phyloP scores from a whole-genome alignment of 352 stramenopile species.

The Achlya hypogyna region DNA sequence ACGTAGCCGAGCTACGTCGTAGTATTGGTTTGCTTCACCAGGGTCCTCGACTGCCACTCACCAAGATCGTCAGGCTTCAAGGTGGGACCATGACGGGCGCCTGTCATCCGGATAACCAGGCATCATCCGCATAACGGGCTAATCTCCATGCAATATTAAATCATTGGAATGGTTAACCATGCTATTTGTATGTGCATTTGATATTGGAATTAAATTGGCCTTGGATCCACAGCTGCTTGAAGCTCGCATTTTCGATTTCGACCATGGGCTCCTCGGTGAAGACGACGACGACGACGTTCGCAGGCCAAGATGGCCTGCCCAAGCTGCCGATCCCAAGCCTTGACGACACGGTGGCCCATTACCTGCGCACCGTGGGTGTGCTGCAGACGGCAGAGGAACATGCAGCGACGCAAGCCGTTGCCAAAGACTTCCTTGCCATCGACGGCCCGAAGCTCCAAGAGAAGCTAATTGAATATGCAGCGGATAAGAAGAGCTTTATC shows the following conservation, averaged over 20 bases:
- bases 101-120: not conserved
- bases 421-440: constrained; percentile 47
- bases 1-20: no score
- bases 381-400: constrained; percentile 69
- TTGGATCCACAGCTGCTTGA: no score
- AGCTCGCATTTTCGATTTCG: not conserved
- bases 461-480: constrained; percentile 59
- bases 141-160: not conserved
- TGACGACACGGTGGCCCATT: constrained; percentile 66
- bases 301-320: constrained; percentile 56
- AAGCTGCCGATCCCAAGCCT: constrained; percentile 82
- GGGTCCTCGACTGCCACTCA: no score
- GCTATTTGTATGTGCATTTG: not conserved
- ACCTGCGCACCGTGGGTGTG: constrained; percentile 61
- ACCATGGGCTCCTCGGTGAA: not conserved
- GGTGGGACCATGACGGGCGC: not conserved
- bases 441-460: constrained; percentile 68
- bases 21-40: no score
- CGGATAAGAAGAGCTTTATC: constrained; percentile 74
- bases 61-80: not conserved
- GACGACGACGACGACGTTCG: constrained; percentile 36
- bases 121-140: not conserved
- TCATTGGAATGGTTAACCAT: no score
- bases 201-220: not conserved
- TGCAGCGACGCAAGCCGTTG: constrained; percentile 33